Base-by-base conservation (phyloP, 768 basidiomycete genomes). In the Hebeloma cylindrosporum region DNA sequence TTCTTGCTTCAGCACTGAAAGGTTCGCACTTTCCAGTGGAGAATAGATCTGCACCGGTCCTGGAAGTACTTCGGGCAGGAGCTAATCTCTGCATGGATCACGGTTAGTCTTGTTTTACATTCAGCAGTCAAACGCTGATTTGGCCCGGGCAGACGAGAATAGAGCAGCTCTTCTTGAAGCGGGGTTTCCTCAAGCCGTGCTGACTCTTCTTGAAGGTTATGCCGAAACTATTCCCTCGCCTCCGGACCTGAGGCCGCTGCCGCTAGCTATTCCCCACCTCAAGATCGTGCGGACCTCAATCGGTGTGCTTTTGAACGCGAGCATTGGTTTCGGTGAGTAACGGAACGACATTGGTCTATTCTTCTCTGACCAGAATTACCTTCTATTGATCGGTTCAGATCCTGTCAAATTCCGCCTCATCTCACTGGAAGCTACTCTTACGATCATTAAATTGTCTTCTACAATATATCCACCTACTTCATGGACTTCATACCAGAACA, bases 61-160 rank as follows among this genome's bases (percentile, higher is more conserved):
- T 77, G 47, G 86, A 92, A 60, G 65, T 90, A 22, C 75, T 93
- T 42, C 77, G 90, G 45, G 80, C 90, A 10, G 81, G 80, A 18
- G 90, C 90, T 9, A 93, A 93, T 64, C 65, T 93, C 13, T 90
- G 87, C 63, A 82, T 89, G 67, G 88, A 93, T 60, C 88, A 92
- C 55, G 82, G 88, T 82, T 52, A 48, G 79, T 61, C 22, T 20
- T 11, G 20, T 21, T 29, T 44, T 22, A 17, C 14, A 11, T 21
- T 28, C 32, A 21, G 11, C 7, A 7, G 21, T 25, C 16, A 16
- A 10, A 37, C 29, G 33, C 27, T 22, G 28, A 43, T 14, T 39
- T 14, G 36, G 37, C 13, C 42, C 23, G 25, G 11, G 37, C 46
- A 93, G 90, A 93, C 60, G 83, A 76, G 26, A 93, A 93, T 61